Conservation (phyloP, 2,329 filamentous ascomycete species). For the Aspergillus felis region DNA sequence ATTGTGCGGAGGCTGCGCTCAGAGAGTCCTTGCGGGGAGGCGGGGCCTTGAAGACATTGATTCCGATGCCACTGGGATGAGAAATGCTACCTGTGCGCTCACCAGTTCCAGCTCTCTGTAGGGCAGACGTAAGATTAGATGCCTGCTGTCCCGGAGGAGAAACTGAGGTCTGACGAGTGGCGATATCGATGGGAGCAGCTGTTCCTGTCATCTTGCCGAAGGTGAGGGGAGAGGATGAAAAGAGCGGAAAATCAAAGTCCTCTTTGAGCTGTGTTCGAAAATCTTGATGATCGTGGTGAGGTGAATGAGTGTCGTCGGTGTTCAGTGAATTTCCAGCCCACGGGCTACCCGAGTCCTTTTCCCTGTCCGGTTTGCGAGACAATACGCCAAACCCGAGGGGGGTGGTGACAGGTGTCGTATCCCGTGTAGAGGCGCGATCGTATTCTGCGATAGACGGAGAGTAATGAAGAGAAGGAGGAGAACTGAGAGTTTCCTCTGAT, state of each 20-base stretch:
- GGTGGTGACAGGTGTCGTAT: constrained; percentile 46
- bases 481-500: constrained; percentile 35
- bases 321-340: constrained; percentile 43
- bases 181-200: constrained; percentile 58
- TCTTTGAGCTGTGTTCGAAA: constrained; percentile 30
- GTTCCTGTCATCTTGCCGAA: constrained; percentile 48
- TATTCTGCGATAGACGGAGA: constrained; percentile 47
- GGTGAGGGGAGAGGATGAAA: constrained; percentile 31
- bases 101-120: constrained; percentile 48
- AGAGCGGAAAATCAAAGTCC: constrained; percentile 38
- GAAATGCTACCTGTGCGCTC: constrained; percentile 42
- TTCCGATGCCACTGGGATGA: constrained; percentile 39
- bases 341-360: constrained; percentile 39
- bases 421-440: constrained; percentile 49
- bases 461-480: constrained; percentile 49
- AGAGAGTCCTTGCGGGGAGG: constrained; percentile 54
- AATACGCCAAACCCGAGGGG: constrained; percentile 47
- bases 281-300: constrained; percentile 27
- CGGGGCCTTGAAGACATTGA: constrained; percentile 36
- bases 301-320: constrained; percentile 26
- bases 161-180: constrained; percentile 54
- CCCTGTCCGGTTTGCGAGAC: constrained; percentile 42
- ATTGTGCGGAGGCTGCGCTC: constrained; percentile 48
- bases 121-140: constrained; percentile 60
- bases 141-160: constrained; percentile 58